These are phyloP conservation scores for Talaromyces liani DNA, from an alignment of 495 filamentous ascomycete species.

Conservation along the genomic window DNA sequence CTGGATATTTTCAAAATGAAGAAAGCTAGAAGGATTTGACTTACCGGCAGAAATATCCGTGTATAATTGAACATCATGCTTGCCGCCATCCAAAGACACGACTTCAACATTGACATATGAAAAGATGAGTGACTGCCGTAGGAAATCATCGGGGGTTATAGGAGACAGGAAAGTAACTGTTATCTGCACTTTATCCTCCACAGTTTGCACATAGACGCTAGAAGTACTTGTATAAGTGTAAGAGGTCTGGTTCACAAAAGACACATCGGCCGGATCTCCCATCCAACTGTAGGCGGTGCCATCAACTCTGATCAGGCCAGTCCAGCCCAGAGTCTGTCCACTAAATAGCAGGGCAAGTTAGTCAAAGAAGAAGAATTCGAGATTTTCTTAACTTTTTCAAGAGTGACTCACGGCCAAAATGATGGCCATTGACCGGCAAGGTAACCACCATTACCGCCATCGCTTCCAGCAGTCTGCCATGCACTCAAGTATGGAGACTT, in stretches of 20 bases:
- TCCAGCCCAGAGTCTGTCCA: slow-evolving; percentile 45
- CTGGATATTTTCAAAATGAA: neutral
- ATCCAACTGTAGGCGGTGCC: slow-evolving; percentile 50
- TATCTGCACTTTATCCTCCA: slow-evolving; percentile 39
- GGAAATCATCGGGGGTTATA: slow-evolving; percentile 47
- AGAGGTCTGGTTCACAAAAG: slow-evolving; percentile 40
- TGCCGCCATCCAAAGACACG: slow-evolving; percentile 40
- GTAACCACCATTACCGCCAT: slow-evolving; percentile 47
- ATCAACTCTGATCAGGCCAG: slow-evolving; percentile 51
- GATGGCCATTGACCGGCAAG: slow-evolving; percentile 50
- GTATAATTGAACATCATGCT: slow-evolving; percentile 52
- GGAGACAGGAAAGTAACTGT: slow-evolving; percentile 53
- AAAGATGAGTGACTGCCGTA: slow-evolving; percentile 46
- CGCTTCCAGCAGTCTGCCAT: slow-evolving; percentile 37
- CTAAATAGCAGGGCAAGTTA: slow-evolving; percentile 16
- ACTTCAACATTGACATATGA: slow-evolving; percentile 51
- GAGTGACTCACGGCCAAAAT: slow-evolving; percentile 43
- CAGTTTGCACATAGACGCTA: slow-evolving; percentile 49
- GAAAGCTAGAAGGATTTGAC: slow-evolving; percentile 11
- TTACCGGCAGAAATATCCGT: slow-evolving; percentile 54
- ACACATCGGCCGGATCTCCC: slow-evolving; percentile 23
- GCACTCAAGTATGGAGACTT: slow-evolving; percentile 51
- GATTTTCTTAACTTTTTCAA: neutral
- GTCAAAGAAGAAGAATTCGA: neutral
- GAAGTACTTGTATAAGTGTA: slow-evolving; percentile 52